Evolutionary conservation across 164 flowering plant species (phyloP).

Genomic region (Chimonanthus praecox): DNA sequence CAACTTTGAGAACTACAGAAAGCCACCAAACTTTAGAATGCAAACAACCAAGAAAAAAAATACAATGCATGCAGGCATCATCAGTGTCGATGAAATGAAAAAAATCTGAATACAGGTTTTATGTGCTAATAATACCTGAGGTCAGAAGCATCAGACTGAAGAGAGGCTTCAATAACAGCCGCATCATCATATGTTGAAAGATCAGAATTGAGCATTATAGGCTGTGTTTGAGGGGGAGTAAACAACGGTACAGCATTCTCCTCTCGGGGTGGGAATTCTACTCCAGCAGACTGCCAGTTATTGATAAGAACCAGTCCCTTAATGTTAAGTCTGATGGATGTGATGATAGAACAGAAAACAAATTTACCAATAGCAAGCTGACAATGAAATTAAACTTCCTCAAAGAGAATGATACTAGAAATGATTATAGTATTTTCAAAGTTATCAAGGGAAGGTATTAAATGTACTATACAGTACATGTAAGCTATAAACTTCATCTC

Average conservation of each 20-base stretch:
- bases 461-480: too few species aligned
- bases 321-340: neutral
- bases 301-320: neutral
- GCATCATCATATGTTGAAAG: conserved; percentile 46
- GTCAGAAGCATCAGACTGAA: conserved; percentile 62
- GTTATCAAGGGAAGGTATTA: too few species aligned
- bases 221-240: conserved; percentile 90
- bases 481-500: too few species aligned
- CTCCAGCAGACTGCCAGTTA: conserved; percentile 45
- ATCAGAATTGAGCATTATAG: conserved; percentile 30
- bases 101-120: neutral
- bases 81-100: too few species aligned
- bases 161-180: conserved; percentile 18
- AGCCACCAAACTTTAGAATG: neutral
- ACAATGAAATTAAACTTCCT: too few species aligned
- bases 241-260: conserved; percentile 67
- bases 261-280: conserved; percentile 53
- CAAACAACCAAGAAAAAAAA: neutral
- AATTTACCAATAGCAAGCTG: too few species aligned
- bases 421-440: too few species aligned
- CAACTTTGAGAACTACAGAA: neutral
- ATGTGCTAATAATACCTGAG: conserved; percentile 54
- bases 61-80: neutral
- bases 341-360: too few species aligned
- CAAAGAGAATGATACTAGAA: too few species aligned